Conservation (phyloP, 2,329 filamentous ascomycete species). For the Furcasterigmium furcatum region DNA sequence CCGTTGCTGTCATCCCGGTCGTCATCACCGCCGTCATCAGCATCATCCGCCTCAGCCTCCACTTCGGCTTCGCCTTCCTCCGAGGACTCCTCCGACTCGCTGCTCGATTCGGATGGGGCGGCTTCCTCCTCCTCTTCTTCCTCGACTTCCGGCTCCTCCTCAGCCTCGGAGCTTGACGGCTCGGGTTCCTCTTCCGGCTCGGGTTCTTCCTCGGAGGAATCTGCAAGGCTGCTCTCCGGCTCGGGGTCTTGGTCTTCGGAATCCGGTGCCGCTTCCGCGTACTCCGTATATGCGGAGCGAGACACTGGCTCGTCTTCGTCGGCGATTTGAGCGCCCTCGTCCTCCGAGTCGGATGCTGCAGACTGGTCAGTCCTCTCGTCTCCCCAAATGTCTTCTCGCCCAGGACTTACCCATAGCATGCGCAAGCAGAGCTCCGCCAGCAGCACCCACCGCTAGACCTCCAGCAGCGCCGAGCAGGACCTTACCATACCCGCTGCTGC, state of each 20-base stretch:
- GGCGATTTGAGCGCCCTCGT: background rate
- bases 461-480: slow-evolving; percentile 54
- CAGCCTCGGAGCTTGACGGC: background rate
- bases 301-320: background rate
- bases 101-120: background rate
- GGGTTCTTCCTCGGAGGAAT: background rate
- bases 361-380: background rate
- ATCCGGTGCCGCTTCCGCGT: too few relatives aligned
- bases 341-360: background rate
- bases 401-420: slow-evolving; percentile 51
- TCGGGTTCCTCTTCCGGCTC: background rate
- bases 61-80: too few relatives aligned
- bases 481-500: slow-evolving; percentile 41
- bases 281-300: background rate
- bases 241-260: too few relatives aligned
- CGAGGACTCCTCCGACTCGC: too few relatives aligned
- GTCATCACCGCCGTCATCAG: too few relatives aligned
- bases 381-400: too few relatives aligned
- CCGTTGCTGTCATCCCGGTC: too few relatives aligned
- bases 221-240: too few relatives aligned
- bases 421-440: slow-evolving; percentile 55
- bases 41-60: too few relatives aligned
- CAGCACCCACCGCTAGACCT: slow-evolving; percentile 51
- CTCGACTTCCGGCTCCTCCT: background rate
- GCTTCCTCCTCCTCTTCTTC: background rate